A percentile compares a stretch with the other conserved stretches of the same genome.
Conservation (phyloP, 2,329 filamentous ascomycete species). For the Fusarium phyllophilum region DNA sequence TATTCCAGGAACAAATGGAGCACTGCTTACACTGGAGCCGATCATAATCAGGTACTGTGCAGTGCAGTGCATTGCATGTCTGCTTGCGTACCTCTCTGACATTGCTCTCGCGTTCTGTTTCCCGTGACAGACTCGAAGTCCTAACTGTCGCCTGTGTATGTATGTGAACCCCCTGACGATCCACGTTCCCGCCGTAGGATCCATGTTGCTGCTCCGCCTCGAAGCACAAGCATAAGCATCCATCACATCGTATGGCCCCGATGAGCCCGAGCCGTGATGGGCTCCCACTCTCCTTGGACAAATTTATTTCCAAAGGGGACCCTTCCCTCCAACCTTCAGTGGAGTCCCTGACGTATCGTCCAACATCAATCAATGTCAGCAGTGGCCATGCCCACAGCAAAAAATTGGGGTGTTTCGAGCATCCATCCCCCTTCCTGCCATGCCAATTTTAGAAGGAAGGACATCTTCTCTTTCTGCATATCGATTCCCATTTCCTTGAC, state of each 20-base stretch:
- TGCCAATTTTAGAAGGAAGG: constrained; percentile 13
- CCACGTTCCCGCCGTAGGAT: constrained; percentile 1
- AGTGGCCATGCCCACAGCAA: constrained; percentile 17
- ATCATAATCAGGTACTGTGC: constrained; percentile 28
- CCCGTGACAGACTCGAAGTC: background rate
- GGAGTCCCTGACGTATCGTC: constrained; percentile 31
- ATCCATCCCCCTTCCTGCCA: constrained; percentile 6
- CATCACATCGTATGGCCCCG: background rate
- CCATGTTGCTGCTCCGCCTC: constrained; percentile 12
- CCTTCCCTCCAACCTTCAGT: constrained; percentile 14
- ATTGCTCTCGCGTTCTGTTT: background rate
- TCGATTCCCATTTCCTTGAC: background rate
- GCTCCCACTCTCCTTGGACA: constrained; percentile 10
- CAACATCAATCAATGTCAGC: background rate
- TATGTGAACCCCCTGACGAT: constrained; percentile 2
- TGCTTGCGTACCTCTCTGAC: background rate
- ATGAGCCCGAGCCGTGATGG: constrained; percentile 4
- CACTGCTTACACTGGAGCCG: background rate
- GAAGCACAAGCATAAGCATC: background rate
- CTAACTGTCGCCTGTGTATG: background rate
- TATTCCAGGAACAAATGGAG: constrained; percentile 10
- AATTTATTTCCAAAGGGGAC: constrained; percentile 27
- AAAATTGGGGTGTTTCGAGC: constrained; percentile 13
- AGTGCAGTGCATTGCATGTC: background rate
- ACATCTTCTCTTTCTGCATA: background rate